Evolutionary conservation across 31 red algal genomes (phyloP).

Genomic region (Bonnemaisonia californica): DNA sequence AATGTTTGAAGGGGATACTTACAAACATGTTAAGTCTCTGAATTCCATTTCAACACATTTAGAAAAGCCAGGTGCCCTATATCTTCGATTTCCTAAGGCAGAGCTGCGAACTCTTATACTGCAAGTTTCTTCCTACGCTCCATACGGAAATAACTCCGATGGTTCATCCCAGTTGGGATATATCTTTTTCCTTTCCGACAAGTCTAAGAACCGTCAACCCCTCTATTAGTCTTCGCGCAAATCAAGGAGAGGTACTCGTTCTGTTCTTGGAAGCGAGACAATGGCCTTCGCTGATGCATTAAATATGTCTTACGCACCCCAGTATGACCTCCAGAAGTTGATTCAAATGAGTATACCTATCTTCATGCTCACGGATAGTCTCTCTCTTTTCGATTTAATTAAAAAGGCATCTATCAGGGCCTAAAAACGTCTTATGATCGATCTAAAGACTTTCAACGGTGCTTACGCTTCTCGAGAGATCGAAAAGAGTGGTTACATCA

Average conservation of each 20-base stretch:
- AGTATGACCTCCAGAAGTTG: conserved; percentile 13
- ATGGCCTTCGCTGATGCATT: conserved; percentile 41
- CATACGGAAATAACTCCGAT: conserved; percentile 30
- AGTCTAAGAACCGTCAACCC: conserved; percentile 1
- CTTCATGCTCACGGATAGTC: conserved; percentile 19
- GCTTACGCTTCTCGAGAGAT: neutral
- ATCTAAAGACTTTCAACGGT: neutral
- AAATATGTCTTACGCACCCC: neutral
- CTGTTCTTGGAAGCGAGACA: conserved; percentile 23
- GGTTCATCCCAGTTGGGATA: conserved; percentile 36
- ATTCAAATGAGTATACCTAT: neutral
- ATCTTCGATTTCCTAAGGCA: neutral
- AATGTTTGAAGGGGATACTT: neutral
- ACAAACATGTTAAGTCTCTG: neutral
- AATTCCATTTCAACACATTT: neutral
- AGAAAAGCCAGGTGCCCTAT: neutral
- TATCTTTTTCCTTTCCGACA: conserved; percentile 28
- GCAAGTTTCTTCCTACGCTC: neutral
- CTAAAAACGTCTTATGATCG: conserved; percentile 39
- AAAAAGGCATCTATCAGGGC: conserved; percentile 5
- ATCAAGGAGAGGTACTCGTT: conserved; percentile 1
- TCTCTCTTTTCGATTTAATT: conserved; percentile 30
- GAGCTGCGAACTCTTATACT: conserved; percentile 3
- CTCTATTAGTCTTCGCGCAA: conserved; percentile 19
- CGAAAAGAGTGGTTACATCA: neutral